phyloP scores from a whole-genome alignment of 306 rosid species.

The Dryas alaskensis region DNA sequence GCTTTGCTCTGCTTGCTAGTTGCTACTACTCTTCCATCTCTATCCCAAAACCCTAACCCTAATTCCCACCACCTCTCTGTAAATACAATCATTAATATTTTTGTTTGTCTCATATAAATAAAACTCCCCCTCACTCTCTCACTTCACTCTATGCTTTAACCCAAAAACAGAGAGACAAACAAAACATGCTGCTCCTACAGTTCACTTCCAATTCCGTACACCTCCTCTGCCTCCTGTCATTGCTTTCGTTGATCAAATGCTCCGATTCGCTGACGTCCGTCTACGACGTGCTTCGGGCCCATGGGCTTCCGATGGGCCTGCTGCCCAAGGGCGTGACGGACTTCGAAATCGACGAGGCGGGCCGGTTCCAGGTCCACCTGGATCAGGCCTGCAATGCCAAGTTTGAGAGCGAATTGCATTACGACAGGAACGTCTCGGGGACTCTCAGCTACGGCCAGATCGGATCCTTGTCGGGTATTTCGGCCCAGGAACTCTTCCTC shows the following conservation, averaged over 20 bases:
- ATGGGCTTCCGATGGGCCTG: conserved; percentile 83
- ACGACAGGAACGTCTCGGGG: conserved; percentile 73
- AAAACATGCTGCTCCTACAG: conserved; percentile 7
- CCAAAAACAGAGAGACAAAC: neutral
- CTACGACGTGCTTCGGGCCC: conserved; percentile 55
- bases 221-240: conserved; percentile 23
- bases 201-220: conserved; percentile 1
- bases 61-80: neutral
- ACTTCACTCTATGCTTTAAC: neutral
- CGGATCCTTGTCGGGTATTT: conserved; percentile 53
- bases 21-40: conserved; percentile 5
- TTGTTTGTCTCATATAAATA: too few species aligned
- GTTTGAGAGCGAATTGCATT: conserved; percentile 80
- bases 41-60: conserved; percentile 14
- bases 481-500: conserved; percentile 80
- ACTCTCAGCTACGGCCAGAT: conserved; percentile 57
- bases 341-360: conserved; percentile 42
- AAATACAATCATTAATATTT: neutral
- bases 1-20: neutral
- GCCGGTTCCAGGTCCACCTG: conserved; percentile 53
- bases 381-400: conserved; percentile 89
- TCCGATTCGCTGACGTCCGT: conserved; percentile 29
- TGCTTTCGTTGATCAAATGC: conserved; percentile 1
- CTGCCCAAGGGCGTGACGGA: conserved; percentile 65
- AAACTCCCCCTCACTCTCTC: neutral